Evolutionary conservation across 2,329 filamentous ascomycete genomes (phyloP), one percentile per base, ranked within the genome.

Genomic region (Aspergillus ochraceoroseus): DNA sequence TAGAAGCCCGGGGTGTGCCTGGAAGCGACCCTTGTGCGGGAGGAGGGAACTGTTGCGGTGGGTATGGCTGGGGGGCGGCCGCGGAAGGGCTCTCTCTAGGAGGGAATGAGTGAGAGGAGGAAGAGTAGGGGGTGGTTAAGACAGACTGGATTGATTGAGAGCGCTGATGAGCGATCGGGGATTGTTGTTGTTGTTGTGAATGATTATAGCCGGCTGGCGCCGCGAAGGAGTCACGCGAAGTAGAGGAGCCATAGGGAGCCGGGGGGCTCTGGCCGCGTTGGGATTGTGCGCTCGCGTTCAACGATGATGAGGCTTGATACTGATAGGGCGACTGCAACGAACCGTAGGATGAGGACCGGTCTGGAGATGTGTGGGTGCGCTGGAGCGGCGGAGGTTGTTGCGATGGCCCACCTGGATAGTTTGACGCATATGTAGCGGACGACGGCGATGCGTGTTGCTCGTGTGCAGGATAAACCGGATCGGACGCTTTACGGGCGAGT

Each of bases 1-100:
- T 70, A 17, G 71, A 72, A 1, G 68, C 71, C 30, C 74, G 58
- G 15, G 72, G 72, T 9, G 72, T 74, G 29, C 64, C 65, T 8
- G 71, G 68, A 42, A 74, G 65, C 4, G 70, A 71, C 12, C 62
- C 59, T 39, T 70, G 68, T 38, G 56, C 45, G 28, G 49, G 49
- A 23, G 57, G 59, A 35, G 60, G 61, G 36, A 61, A 60, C 25
- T 60, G 59, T 41, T 65, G 63, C 20, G 62, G 51, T 14, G 56
- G 53, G 31, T 55, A 53, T 34, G 58, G 47, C 38, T 62, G 56
- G 12, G 62, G 44, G 41, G 51, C 48, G 19, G 54, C 45, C 13
- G 58, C 56, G 27, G 61, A 56, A 39, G 66, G 59, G 44, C 58
- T 65, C 44, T 66, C 64, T 48, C 57, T 58, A 25, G 54, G 51